Conservation (phyloP, 306 rosid genomes). For the Sindora glabra region DNA sequence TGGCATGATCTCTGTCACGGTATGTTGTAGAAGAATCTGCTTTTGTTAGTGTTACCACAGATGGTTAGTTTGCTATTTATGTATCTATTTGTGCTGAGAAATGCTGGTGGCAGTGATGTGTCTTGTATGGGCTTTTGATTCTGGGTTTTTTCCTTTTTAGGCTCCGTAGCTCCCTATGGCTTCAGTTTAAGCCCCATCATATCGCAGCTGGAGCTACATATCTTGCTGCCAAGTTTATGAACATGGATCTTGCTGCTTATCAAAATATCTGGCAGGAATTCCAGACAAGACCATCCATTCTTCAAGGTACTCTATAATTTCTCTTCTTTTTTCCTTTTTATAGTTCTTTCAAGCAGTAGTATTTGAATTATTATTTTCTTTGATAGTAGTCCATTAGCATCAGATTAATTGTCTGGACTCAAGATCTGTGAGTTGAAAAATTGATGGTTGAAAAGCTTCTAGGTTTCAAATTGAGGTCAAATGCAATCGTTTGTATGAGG, state of each 20-base stretch:
- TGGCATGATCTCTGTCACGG: slow-evolving; percentile 39
- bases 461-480: background rate
- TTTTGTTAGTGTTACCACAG: slow-evolving; percentile 31
- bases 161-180: slow-evolving; percentile 98
- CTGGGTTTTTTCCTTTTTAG: slow-evolving; percentile 37
- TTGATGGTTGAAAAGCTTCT: background rate
- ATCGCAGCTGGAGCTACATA: slow-evolving; percentile 97
- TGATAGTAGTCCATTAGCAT: background rate
- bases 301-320: slow-evolving; percentile 58
- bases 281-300: slow-evolving; percentile 78
- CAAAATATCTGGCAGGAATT: slow-evolving; percentile 84
- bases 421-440: no score
- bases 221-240: slow-evolving; percentile 79
- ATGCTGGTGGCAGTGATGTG: slow-evolving; percentile 7
- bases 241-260: slow-evolving; percentile 61
- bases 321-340: background rate
- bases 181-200: slow-evolving; percentile 91
- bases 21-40: slow-evolving; percentile 42
- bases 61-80: slow-evolving; percentile 61
- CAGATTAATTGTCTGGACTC: background rate
- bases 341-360: background rate
- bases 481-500: background rate
- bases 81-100: background rate
- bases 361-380: slow-evolving; percentile 7
- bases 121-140: background rate